Evolutionary conservation across 345 rosid genomes (phyloP).

Genomic region (Punica granatum): DNA sequence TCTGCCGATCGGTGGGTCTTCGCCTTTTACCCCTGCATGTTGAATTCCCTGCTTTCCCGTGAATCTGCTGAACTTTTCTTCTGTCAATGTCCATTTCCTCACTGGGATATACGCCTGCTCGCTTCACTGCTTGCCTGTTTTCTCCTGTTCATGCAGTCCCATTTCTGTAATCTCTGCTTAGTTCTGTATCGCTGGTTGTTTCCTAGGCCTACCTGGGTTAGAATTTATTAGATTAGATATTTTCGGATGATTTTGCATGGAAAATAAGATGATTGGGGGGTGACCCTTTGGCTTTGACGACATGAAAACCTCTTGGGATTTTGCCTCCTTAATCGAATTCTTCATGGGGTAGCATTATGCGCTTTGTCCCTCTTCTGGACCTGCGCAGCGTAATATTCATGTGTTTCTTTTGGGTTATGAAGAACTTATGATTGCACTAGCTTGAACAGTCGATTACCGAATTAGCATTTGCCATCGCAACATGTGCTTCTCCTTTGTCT

Average conservation of each 20-base stretch:
- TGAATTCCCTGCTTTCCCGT: not conserved
- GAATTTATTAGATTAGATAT: not conserved
- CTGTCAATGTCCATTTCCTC: not conserved
- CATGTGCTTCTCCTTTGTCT: too few species aligned
- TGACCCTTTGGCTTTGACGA: too few species aligned
- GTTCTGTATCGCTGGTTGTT: too few species aligned
- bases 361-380: not conserved
- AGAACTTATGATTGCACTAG: not conserved
- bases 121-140: not conserved
- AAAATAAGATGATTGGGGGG: not conserved
- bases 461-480: too few species aligned
- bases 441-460: not conserved
- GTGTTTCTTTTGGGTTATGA: not conserved
- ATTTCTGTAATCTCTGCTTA: not conserved
- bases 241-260: not conserved
- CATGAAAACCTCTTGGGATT: not conserved
- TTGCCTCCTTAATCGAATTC: not conserved
- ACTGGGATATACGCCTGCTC: not conserved
- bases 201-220: too few species aligned
- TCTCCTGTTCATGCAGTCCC: not conserved
- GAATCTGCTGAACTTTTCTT: not conserved
- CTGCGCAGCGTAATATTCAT: not conserved
- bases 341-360: not conserved
- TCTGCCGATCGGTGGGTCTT: slow-evolving; percentile 12
- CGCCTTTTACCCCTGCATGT: not conserved